These are phyloP conservation scores for Penicillium polonicum DNA, from an alignment of 2,329 filamentous ascomycete genomes.

Conservation along the genomic window DNA sequence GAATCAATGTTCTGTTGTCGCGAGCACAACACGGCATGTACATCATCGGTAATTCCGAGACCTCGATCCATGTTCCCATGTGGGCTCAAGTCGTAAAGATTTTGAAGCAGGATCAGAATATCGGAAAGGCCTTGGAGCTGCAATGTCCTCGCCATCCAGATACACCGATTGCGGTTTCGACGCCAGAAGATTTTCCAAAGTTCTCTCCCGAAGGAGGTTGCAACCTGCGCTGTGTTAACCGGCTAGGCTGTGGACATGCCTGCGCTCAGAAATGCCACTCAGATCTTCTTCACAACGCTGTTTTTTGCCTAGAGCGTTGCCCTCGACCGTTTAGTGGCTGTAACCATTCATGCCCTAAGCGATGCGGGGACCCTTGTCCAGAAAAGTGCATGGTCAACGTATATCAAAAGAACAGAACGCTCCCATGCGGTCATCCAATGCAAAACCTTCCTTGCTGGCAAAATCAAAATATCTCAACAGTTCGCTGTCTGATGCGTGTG, in stretches of 20 bases:
- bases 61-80: constrained; percentile 59
- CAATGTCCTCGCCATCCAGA: constrained; percentile 62
- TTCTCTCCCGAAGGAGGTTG: constrained; percentile 64
- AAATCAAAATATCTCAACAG: constrained; percentile 44
- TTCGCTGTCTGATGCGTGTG: constrained; percentile 53
- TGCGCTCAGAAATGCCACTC: constrained; percentile 50
- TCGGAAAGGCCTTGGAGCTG: constrained; percentile 55
- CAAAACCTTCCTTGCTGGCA: constrained; percentile 37
- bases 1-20: constrained; percentile 67
- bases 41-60: constrained; percentile 65
- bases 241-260: constrained; percentile 47
- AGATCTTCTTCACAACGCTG: constrained; percentile 42
- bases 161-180: constrained; percentile 50
- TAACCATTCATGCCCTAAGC: constrained; percentile 42
- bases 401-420: constrained; percentile 22
- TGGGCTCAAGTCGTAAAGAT: constrained; percentile 61
- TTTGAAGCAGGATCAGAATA: constrained; percentile 46
- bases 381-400: constrained; percentile 34
- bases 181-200: constrained; percentile 58
- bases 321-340: constrained; percentile 38
- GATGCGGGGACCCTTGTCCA: constrained; percentile 45
- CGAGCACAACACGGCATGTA: constrained; percentile 70
- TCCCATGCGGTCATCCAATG: constrained; percentile 35
- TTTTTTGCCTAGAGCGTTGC: constrained; percentile 46
- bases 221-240: constrained; percentile 47